Base-by-base conservation (phyloP, 2,329 filamentous ascomycete species). In the Colletotrichum eleusines region DNA sequence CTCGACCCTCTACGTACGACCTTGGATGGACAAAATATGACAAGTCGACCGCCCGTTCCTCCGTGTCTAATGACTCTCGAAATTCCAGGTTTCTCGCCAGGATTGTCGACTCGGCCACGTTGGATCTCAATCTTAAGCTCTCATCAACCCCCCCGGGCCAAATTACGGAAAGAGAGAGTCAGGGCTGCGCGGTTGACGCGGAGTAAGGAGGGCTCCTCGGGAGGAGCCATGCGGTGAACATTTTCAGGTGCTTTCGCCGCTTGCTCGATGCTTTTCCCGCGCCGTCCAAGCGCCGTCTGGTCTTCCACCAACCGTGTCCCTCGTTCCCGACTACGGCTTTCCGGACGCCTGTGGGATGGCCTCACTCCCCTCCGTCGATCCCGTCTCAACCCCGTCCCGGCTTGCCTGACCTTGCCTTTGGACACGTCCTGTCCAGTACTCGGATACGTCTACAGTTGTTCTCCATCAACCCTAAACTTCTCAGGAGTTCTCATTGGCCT, bases 241-340 rank as follows among this genome's bases (percentile, higher is more conserved):
- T 71, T 58, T 53, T 71, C 68, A 71, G 68, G 68, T 68, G 68
- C 58, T 71, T 71, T 63, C 58, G 63, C 68, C 68, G 57, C 50
- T 68, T 58, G 51, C 58, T 63, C 58, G 55, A 58, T 68, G 68
- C 63, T 71, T 71, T 59, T 46, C 1, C 44, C 20, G 9, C 44
- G 54, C 51, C 51, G 68, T 71, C 68, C 63, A 53, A 71, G 68
- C 68, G 68, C 68, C 57, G 23, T 69, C 55, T 53, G 20, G 54
- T 28, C 58, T 20, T 62, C 50, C 33, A 58, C 68, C 68, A 67
- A 68, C 42, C 42, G 62, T 28, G 35, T 53, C 12, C 20, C 48
- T n/a, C 57, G 63, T 44, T 68, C 38, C 51, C 28, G 44, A 50
- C 67, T 20, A 18, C 55, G 53, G 62, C 35, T 31, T 53, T 38